Conservation (phyloP, 805 yeast genomes). For the Yarrowia sp. region DNA sequence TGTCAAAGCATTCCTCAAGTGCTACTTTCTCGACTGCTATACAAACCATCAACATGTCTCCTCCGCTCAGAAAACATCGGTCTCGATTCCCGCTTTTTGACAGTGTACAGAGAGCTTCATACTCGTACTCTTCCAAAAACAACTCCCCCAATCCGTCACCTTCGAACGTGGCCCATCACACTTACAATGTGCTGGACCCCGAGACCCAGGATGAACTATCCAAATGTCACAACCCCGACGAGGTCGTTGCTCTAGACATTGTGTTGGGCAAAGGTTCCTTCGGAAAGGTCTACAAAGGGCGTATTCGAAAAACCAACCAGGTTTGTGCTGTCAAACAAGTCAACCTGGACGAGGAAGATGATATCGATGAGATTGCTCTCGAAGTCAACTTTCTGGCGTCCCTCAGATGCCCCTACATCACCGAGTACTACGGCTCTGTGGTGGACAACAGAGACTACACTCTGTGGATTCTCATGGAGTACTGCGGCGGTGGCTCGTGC, state of each 20-base stretch:
- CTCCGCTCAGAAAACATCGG: background rate
- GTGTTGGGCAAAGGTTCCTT: slow-evolving; percentile 32
- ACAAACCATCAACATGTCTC: slow-evolving; percentile 2
- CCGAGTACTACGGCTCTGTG: slow-evolving; percentile 64
- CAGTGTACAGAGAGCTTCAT: slow-evolving; percentile 9
- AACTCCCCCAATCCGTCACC: background rate
- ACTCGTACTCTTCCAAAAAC: background rate
- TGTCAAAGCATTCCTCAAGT: slow-evolving; percentile 9
- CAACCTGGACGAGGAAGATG: slow-evolving; percentile 72
- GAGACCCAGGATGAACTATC: slow-evolving; percentile 11
- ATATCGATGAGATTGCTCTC: slow-evolving; percentile 62
- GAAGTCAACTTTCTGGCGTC: slow-evolving; percentile 76
- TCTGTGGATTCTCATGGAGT: slow-evolving; percentile 92
- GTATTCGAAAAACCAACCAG: slow-evolving; percentile 39
- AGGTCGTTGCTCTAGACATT: background rate
- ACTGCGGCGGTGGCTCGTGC: slow-evolving; percentile 93
- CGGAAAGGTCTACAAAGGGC: slow-evolving; percentile 33
- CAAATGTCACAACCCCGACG: background rate
- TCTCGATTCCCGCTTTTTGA: slow-evolving; percentile 14
- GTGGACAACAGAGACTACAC: slow-evolving; percentile 63
- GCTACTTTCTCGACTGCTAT: background rate
- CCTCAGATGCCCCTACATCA: slow-evolving; percentile 60
- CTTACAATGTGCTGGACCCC: background rate
- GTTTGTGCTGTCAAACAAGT: slow-evolving; percentile 81
- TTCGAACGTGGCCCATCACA: background rate